Conservation (phyloP, 805 yeast genomes). For the Dipodascus geniculatus region DNA sequence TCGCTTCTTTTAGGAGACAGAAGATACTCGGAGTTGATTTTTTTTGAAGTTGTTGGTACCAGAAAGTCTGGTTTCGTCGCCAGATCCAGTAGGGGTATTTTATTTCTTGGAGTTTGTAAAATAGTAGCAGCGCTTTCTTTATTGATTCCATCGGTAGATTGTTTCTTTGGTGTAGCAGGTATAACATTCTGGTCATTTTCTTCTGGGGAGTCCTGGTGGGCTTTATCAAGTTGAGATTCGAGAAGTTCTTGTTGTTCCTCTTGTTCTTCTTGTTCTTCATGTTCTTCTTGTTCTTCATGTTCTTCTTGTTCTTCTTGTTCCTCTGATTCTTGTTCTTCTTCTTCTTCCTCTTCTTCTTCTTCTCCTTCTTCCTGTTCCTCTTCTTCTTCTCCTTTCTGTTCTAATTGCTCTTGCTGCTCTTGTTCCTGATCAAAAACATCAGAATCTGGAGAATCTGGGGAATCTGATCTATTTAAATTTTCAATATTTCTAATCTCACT, state of each 20-base stretch:
- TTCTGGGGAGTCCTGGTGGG: too few relatives aligned
- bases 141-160: not conserved
- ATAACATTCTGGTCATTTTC: not conserved
- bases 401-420: not conserved
- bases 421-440: not conserved
- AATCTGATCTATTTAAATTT: not conserved
- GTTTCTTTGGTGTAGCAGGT: not conserved
- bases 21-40: not conserved
- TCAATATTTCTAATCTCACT: not conserved
- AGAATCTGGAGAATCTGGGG: not conserved
- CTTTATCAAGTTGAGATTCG: too few relatives aligned
- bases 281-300: not conserved
- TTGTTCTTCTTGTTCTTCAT: not conserved
- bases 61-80: not conserved
- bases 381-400: not conserved
- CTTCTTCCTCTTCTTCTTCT: not conserved
- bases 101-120: not conserved
- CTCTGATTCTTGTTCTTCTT: not conserved
- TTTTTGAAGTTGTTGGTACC: not conserved
- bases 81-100: not conserved
- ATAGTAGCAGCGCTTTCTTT: not conserved
- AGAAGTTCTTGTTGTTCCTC: not conserved
- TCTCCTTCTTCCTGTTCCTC: not conserved
- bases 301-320: not conserved
- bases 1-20: not conserved